phyloP scores from a whole-genome alignment of 2,329 filamentous ascomycete genomes.

The Cercospora citrullina region DNA sequence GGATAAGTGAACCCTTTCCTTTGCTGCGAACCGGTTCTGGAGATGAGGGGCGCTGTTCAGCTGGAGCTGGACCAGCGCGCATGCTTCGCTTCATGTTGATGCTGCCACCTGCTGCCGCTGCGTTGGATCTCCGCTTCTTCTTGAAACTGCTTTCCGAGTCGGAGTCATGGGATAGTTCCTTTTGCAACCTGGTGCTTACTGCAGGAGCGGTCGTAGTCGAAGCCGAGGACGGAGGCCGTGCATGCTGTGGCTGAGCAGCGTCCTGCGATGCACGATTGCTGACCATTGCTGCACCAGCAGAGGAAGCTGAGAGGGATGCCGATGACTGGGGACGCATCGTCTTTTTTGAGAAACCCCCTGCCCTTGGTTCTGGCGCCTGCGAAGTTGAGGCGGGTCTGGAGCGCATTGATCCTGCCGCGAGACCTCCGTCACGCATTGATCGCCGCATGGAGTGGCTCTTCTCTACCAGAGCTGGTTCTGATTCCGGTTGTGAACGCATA shows the following conservation, averaged over 20 bases:
- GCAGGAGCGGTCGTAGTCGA: constrained; percentile 13
- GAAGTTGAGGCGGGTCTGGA: constrained; percentile 24
- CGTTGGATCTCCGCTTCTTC: constrained; percentile 51
- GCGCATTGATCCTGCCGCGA: constrained; percentile 34
- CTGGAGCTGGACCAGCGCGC: constrained; percentile 48
- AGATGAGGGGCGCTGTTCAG: constrained; percentile 44
- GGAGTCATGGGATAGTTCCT: constrained; percentile 43
- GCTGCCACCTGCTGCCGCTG: not conserved
- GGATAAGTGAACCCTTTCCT: constrained; percentile 51
- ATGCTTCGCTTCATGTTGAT: constrained; percentile 68
- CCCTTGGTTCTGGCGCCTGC: constrained; percentile 21
- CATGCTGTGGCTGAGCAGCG: constrained; percentile 7
- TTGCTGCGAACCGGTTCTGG: constrained; percentile 36
- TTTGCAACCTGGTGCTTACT: constrained; percentile 31
- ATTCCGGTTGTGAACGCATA: constrained; percentile 34
- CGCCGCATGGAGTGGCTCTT: constrained; percentile 39
- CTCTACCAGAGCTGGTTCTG: constrained; percentile 27
- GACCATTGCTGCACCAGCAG: constrained; percentile 26
- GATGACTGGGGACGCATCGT: constrained; percentile 26
- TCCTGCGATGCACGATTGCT: constrained; percentile 19
- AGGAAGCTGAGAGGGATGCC: constrained; percentile 19
- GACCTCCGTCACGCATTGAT: constrained; percentile 41
- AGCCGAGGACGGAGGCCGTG: constrained; percentile 9
- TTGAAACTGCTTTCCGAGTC: constrained; percentile 73
- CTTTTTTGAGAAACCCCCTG: constrained; percentile 19